A percentile compares a stretch with the other conserved stretches of the same genome.
Conservation (phyloP, 139 green algal genomes). For the Choricystis sp. region DNA sequence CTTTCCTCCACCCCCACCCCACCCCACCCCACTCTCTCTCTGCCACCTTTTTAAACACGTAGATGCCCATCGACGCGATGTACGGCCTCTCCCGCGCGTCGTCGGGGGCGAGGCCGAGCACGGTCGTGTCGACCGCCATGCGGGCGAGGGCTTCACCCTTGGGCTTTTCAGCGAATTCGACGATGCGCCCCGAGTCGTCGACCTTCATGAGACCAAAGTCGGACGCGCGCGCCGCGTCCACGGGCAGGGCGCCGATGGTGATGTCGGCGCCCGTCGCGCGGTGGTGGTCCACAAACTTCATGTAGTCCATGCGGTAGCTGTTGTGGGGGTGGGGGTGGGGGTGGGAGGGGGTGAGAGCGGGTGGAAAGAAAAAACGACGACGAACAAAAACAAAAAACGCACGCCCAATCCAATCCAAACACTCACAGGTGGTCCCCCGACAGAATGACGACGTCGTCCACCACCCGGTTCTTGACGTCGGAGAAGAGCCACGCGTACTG, state of each 20-base stretch:
- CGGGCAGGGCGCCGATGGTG: slow-evolving; percentile 82
- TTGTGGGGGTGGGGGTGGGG: slow-evolving; percentile 3
- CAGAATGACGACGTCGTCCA: slow-evolving; percentile 96
- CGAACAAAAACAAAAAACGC: neutral
- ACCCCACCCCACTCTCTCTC: no score
- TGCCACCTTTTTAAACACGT: slow-evolving; percentile 99
- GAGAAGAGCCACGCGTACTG: slow-evolving; percentile 93
- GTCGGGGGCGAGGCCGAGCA: slow-evolving; percentile 54
- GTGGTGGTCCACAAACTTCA: slow-evolving; percentile 93
- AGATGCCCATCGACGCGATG: slow-evolving; percentile 99
- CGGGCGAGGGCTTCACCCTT: slow-evolving; percentile 79
- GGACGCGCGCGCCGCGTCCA: slow-evolving; percentile 58
- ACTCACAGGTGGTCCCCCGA: slow-evolving; percentile 72
- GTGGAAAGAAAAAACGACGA: neutral
- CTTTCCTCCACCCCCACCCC: no score
- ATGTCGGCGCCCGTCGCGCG: slow-evolving; percentile 79
- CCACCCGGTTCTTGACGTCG: slow-evolving; percentile 75
- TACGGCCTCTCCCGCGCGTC: slow-evolving; percentile 68
- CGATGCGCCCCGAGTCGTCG: slow-evolving; percentile 57
- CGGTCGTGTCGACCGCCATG: slow-evolving; percentile 91
- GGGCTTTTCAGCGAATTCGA: slow-evolving; percentile 91
- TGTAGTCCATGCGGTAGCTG: slow-evolving; percentile 99
- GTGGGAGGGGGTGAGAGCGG: neutral
- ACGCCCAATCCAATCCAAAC: neutral
- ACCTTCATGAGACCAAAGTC: slow-evolving; percentile 96